phyloP scores from a whole-genome alignment of 805 yeast species.

The Ogataea ganodermae region DNA sequence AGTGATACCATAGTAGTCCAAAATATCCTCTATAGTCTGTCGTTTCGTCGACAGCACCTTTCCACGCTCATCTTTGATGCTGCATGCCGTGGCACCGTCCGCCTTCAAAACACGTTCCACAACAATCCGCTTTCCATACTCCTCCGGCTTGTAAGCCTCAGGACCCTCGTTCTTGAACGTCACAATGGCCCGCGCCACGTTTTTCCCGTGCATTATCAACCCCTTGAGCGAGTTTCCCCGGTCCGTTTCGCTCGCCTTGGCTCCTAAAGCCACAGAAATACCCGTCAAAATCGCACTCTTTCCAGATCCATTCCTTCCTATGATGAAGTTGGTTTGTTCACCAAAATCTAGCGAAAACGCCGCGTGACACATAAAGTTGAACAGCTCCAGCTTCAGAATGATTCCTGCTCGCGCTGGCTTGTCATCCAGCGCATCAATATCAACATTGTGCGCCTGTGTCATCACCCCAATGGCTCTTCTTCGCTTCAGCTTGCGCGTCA shows the following conservation, averaged over 20 bases:
- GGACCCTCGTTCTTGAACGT: conserved; percentile 63
- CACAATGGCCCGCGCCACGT: conserved; percentile 66
- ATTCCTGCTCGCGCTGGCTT: conserved; percentile 60
- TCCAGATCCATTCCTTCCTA: conserved; percentile 91
- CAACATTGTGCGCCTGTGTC: conserved; percentile 25
- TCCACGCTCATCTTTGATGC: conserved; percentile 53
- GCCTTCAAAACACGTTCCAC: conserved; percentile 66
- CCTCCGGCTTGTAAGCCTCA: conserved; percentile 64
- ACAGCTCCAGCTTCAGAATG: conserved; percentile 60
- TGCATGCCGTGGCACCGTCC: conserved; percentile 55
- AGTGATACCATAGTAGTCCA: conserved; percentile 71
- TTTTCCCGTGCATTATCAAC: conserved; percentile 75
- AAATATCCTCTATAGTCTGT: conserved; percentile 63
- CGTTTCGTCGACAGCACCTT: conserved; percentile 60
- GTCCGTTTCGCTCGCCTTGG: conserved; percentile 82
- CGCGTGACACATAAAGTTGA: conserved; percentile 89
- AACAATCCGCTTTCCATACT: conserved; percentile 67
- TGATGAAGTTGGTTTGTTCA: conserved; percentile 79
- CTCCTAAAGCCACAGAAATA: conserved; percentile 83
- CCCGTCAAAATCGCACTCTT: conserved; percentile 89
- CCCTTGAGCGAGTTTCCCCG: conserved; percentile 74
- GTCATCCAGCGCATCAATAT: conserved; percentile 20
- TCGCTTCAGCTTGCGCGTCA: conserved; percentile 25
- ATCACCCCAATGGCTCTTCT: conserved; percentile 22
- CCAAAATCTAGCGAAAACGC: conserved; percentile 75